Evolutionary conservation across 352 stramenopile species (phyloP), one percentile per base, ranked within the genome.

Genomic region (Globisporangium echinulatum): DNA sequence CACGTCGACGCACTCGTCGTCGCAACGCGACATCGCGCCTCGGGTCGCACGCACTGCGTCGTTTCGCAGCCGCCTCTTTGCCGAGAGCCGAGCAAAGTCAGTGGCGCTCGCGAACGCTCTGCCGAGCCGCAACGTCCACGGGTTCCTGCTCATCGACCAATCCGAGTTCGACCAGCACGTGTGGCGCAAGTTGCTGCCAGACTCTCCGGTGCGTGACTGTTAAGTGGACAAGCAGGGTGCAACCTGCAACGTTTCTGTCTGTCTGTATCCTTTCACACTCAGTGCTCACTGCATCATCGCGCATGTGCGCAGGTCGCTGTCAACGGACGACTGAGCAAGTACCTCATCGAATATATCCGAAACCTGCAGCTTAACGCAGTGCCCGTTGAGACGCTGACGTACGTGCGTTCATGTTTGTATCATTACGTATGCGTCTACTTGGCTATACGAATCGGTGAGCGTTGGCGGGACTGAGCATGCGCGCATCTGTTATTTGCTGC

Each of bases 311-410:
- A 92, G 82, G 25, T 71, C 10, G 63, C 58, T 25, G 73, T 58
- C 52, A 65, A 40, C 14, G 74, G 69, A 40, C 51, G 75, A 38
- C 33, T 92, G 47, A 77, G 69, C 49, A 60, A 76, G 37, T 90
- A 89, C 43, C 61, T 92, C 5, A 64, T 73, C 57, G 77, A 90
- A 50, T 92, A 75, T 49, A 75, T 90, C 58, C 79, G 78, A 56
- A 77, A 77, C 60, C 67, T 92, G 36, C 71, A 68, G 3, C 63
- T 77, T 10, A 74, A 61, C 19, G 64, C 69, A 11, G 70, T 90
- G 0, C 75, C 77, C 9, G 70, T 92, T 11, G 80, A 92, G 37
- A 76, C 55, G 11, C 59, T 77, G 39, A 92, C 79, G 82, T 90
- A 66, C 53, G 79, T 75, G 14, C 39, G 11, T 6, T 8, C 37